Conservation (phyloP, 352 stramenopile species). For the Pythium chondricola region DNA sequence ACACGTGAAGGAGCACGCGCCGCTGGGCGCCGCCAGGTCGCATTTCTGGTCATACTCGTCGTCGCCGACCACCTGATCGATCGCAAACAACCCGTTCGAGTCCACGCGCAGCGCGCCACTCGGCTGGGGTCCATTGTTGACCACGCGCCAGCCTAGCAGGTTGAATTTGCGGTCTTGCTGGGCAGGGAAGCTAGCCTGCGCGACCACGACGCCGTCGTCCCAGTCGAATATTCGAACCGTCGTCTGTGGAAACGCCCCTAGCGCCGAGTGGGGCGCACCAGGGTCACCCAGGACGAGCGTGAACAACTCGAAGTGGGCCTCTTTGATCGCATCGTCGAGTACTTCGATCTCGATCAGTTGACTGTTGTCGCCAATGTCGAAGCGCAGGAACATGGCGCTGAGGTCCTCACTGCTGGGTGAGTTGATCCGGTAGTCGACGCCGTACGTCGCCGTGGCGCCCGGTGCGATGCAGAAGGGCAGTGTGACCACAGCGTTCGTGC, state of each 20-base stretch:
- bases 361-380: slow-evolving; percentile 38
- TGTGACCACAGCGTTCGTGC: slow-evolving; percentile 29
- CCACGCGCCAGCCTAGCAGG: slow-evolving; percentile 37
- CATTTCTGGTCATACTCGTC: slow-evolving; percentile 63
- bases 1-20: slow-evolving; percentile 44
- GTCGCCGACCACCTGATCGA: slow-evolving; percentile 52
- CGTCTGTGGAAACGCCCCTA: slow-evolving; percentile 29
- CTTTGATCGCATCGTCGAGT: slow-evolving; percentile 33
- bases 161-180: slow-evolving; percentile 9
- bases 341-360: slow-evolving; percentile 46
- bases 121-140: slow-evolving; percentile 36
- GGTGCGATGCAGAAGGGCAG: slow-evolving; percentile 35
- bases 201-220: slow-evolving; percentile 25
- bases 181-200: slow-evolving; percentile 24
- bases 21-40: slow-evolving; percentile 46
- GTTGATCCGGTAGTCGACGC: slow-evolving; percentile 33
- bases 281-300: slow-evolving; percentile 29
- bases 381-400: slow-evolving; percentile 35
- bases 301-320: slow-evolving; percentile 51
- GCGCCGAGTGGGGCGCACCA: slow-evolving; percentile 13
- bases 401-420: slow-evolving; percentile 20
- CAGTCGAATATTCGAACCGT: slow-evolving; percentile 62
- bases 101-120: slow-evolving; percentile 32
- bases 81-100: slow-evolving; percentile 43
- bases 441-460: slow-evolving; percentile 26